Conservation (phyloP, 345 rosid genomes). For the Eucalyptus marginata region DNA sequence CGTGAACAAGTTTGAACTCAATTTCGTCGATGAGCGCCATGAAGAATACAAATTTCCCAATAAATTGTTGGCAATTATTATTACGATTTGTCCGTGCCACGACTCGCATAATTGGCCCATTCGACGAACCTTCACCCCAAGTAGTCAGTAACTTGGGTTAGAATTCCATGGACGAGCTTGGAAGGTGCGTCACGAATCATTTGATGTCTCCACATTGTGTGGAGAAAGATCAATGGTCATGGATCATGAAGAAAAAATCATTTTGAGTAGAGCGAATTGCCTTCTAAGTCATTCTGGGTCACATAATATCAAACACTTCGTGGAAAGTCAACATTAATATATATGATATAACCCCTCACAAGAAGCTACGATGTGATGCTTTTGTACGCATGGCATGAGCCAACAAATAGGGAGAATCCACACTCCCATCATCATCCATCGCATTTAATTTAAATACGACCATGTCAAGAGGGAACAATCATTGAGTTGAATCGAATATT, state of each 20-base stretch:
- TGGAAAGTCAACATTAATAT: too few relatives aligned
- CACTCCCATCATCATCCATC: too few relatives aligned
- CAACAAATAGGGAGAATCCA: too few relatives aligned
- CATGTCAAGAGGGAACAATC: too few relatives aligned
- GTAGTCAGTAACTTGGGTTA: background rate
- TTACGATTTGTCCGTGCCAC: background rate
- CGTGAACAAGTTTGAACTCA: too few relatives aligned
- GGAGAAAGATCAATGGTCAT: background rate
- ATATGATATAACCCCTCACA: too few relatives aligned
- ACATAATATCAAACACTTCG: background rate
- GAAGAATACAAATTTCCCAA: background rate
- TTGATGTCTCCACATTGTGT: background rate
- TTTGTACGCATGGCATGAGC: too few relatives aligned
- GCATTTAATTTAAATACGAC: too few relatives aligned
- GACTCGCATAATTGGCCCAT: background rate
- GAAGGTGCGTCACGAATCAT: background rate
- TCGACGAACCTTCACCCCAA: background rate
- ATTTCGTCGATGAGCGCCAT: too few relatives aligned
- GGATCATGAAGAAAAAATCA: too few relatives aligned
- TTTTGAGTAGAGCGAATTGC: too few relatives aligned
- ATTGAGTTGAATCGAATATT: too few relatives aligned
- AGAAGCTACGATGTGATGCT: background rate
- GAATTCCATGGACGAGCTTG: background rate
- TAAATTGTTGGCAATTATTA: background rate
- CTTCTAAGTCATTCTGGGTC: background rate